Evolutionary conservation across 1,284 basidiomycete species (phyloP).

Genomic region (Cystobasidium slooffiae): DNA sequence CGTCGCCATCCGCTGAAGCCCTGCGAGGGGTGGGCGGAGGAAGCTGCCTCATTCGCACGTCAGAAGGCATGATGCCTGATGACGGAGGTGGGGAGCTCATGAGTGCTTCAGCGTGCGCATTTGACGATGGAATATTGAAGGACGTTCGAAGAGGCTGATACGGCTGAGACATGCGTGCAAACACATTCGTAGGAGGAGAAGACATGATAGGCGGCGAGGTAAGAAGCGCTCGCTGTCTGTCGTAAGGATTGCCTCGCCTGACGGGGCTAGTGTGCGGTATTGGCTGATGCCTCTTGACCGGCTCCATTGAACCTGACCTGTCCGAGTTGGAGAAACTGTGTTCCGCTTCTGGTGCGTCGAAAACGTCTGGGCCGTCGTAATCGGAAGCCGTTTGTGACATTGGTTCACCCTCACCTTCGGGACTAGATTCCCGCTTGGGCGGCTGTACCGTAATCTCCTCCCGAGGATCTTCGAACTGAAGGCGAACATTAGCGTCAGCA

Average conservation of each 20-base stretch:
- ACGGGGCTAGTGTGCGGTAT: slow-evolving; percentile 15
- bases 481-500: no score
- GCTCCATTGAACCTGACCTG: slow-evolving; percentile 19
- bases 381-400: neutral
- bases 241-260: slow-evolving; percentile 19
- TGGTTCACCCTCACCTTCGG: slow-evolving; percentile 1
- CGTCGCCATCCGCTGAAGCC: slow-evolving; percentile 25
- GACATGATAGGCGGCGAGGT: slow-evolving; percentile 44
- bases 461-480: neutral
- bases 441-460: neutral
- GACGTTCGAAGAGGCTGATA: slow-evolving; percentile 50
- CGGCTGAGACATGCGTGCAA: slow-evolving; percentile 51
- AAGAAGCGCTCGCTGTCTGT: slow-evolving; percentile 27
- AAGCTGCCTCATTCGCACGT: slow-evolving; percentile 18
- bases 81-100: slow-evolving; percentile 51
- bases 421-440: slow-evolving; percentile 10
- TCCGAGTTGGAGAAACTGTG: slow-evolving; percentile 25
- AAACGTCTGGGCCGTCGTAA: neutral
- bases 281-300: slow-evolving; percentile 2
- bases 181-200: slow-evolving; percentile 52
- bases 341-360: slow-evolving; percentile 1
- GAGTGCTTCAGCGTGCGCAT: slow-evolving; percentile 48
- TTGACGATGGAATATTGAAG: slow-evolving; percentile 35
- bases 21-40: slow-evolving; percentile 38
- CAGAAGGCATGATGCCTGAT: slow-evolving; percentile 50